Base-by-base conservation (phyloP, 2,329 filamentous ascomycete species). In the Aspergillus sp. region DNA sequence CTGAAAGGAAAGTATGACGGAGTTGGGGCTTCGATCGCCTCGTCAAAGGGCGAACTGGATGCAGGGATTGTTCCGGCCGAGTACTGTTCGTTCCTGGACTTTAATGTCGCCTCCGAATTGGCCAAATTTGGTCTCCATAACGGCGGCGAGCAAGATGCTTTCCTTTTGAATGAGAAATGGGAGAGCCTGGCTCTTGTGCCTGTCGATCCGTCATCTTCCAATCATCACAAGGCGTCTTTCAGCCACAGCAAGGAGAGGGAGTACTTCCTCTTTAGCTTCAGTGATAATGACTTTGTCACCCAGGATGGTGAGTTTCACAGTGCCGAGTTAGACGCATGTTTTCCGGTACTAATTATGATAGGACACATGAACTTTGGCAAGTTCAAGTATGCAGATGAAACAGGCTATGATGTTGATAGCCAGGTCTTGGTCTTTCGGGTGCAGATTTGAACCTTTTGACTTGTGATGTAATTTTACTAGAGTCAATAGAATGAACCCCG, bases 251-350 rank as follows among this genome's bases (percentile, higher is more conserved):
- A 41, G 5, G 65, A 81, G 51, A 79, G 82, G 22, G 82, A 88
- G 69, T 89, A 83, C 67, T 89, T 84, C 63, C 65, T 90, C 32
- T 81, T 90, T 55, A 82, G 79, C 11, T 70, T 88, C 45, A 87
- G 81, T 51, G 87, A 90, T 61, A 88, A 90, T 63, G 87, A 90
- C 66, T 89, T 89, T 60, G 84, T 90, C 51, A 89, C 86, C 0
- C 85, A 89, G 66, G 76, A 89, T 66, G 85, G 83, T 75, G 63
- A 57, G 71, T 45, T 22, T 22, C 1, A 22, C 33, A 38, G 11
- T 24, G 6, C 5, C 14, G 4, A 16, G 4, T 13, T 19, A 22
- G 22, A 8, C 17, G 4, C 17, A 13, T 8, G 7, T 17, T 42
- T 13, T 3, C 17, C 19, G 26, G 47, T 53, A 50, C 1, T 32